Conservation (phyloP, 495 filamentous ascomycete genomes). For the Lasiosphaeris hirsuta region DNA sequence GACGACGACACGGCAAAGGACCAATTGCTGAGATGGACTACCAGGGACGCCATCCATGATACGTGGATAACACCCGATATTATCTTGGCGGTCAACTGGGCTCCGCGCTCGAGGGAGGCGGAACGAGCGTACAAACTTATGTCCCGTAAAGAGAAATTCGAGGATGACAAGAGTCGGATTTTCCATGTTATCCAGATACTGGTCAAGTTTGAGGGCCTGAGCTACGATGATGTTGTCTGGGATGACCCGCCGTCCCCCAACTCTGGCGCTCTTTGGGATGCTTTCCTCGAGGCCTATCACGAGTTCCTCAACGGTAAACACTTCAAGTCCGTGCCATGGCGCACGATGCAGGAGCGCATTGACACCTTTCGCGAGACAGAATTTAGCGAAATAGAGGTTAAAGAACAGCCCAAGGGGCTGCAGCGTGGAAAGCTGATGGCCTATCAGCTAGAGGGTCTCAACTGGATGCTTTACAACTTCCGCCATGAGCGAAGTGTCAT, state of each 20-base stretch:
- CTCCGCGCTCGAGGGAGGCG: conserved; percentile 21
- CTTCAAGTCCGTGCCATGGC: conserved; percentile 53
- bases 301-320: conserved; percentile 78
- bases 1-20: conserved; percentile 25
- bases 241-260: conserved; percentile 71
- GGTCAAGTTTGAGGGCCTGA: conserved; percentile 93
- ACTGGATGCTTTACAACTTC: conserved; percentile 96
- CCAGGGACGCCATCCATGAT: conserved; percentile 78
- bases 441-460: conserved; percentile 91
- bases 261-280: conserved; percentile 67
- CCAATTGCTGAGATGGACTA: conserved; percentile 61
- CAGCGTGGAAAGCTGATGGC: conserved; percentile 80
- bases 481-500: conserved; percentile 79
- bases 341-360: conserved; percentile 57
- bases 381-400: conserved; percentile 67
- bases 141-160: conserved; percentile 43
- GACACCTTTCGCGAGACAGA: conserved; percentile 56
- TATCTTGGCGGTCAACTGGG: conserved; percentile 66
- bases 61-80: conserved; percentile 84
- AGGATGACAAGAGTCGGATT: conserved; percentile 65
- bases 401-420: conserved; percentile 69
- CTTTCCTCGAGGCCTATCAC: conserved; percentile 76
- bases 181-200: conserved; percentile 65
- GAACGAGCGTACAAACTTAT: conserved; percentile 47
- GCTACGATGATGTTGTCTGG: conserved; percentile 90